Base-by-base conservation (phyloP, 1,139 yeast genomes). In the Taiozyma sp. region DNA sequence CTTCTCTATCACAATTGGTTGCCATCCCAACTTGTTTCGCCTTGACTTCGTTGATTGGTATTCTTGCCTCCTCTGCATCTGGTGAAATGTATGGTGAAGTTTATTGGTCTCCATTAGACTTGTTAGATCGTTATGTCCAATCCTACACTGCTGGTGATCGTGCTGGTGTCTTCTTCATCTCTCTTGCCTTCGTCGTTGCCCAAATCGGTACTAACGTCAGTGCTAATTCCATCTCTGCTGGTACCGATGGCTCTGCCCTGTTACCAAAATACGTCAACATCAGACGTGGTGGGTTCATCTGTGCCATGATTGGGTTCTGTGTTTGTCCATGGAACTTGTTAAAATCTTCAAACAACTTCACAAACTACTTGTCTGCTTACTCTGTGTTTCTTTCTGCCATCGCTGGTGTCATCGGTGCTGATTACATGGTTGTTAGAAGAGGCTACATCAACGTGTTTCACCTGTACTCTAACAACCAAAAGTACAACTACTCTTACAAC, bases 121-220 rank as follows among this genome's bases (percentile, higher is more conserved):
- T 89, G 19, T 73, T 89, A 59, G 77, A 77, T 29, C 72, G 77
- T 53, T 87, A 86, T 63, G 77, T 89, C 59, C 79, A 83, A 52
- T 74, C 78, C 52, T 76, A 78, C 49, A 68, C 85, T 16, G 73
- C 74, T 53, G 95, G 87, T 60, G 86, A 90, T 48, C 77, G 96
- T 62, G 95, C 91, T 22, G 97, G 96, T 57, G 95, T 85, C 2
- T 90, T 90, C 68, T 75, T 90, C 56, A 83, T 89, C 58, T 77
- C 90, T 4, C 71, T 81, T 44, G 89, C 88, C 1, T 87, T 89
- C 70, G 86, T 89, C 2, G 68, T 89, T 53, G 95, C 96, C 16
- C 96, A 89, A 69, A 72, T 88, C 56, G 97, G 97, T 66, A 86
- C 95, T n/a, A 90, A 90, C 65, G 86, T 90, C 56, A 81, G 95